Conservation (phyloP, 371 early-diverging fungal species). For the Mortierella sp. region DNA sequence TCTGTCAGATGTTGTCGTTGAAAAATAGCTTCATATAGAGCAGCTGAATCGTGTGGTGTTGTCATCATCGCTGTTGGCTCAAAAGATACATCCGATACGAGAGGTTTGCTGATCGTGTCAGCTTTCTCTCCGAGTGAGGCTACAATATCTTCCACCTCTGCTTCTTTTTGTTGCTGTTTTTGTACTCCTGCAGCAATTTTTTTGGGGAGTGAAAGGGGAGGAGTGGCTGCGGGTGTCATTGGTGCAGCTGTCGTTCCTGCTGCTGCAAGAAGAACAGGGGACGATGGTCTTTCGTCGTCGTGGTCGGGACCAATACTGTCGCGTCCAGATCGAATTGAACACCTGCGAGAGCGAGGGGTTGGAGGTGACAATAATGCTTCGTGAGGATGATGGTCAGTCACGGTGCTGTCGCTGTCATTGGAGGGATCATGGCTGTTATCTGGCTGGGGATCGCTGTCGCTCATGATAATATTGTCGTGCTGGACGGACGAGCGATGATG, state of each 20-base stretch:
- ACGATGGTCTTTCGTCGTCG: not conserved
- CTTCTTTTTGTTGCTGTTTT: not conserved
- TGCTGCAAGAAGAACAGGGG: not conserved
- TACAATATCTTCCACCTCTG: not conserved
- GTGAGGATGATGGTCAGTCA: slow-evolving; percentile 23
- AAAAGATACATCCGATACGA: not conserved
- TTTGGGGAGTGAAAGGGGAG: not conserved
- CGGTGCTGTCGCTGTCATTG: slow-evolving; percentile 49
- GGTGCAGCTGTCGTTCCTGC: not conserved
- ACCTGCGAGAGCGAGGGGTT: slow-evolving; percentile 37
- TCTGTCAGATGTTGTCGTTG: slow-evolving; percentile 44
- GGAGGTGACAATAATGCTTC: not conserved
- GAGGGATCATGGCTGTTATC: slow-evolving; percentile 22
- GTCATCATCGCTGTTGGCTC: not conserved
- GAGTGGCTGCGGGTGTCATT: not conserved
- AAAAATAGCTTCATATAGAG: slow-evolving; percentile 36
- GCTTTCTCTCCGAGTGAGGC: not conserved
- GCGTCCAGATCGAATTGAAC: slow-evolving; percentile 23
- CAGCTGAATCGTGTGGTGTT: slow-evolving; percentile 24
- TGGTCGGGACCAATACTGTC: slow-evolving; percentile 13
- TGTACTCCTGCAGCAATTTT: slow-evolving; percentile 8
- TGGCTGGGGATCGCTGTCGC: slow-evolving; percentile 13
- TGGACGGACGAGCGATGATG: slow-evolving; percentile 6
- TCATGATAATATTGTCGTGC: not conserved
- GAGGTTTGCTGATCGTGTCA: not conserved